phyloP scores from a whole-genome alignment of 2,329 filamentous ascomycete genomes.

The Dactylellina leptospora region DNA sequence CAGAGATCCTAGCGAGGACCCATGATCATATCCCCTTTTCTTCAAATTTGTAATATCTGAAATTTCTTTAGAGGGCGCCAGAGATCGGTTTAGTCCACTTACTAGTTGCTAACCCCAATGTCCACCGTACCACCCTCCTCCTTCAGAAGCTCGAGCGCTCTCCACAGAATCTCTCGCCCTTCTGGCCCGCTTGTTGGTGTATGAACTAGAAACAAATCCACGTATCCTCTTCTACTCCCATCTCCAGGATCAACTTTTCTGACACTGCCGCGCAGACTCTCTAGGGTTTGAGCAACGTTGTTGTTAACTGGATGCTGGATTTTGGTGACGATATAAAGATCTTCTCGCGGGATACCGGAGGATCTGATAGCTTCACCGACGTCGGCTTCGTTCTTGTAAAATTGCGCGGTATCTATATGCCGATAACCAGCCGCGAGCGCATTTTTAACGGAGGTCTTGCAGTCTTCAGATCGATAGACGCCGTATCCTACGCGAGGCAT shows the following conservation, averaged over 20 bases:
- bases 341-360: slow-evolving; percentile 67
- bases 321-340: slow-evolving; percentile 77
- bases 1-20: no score
- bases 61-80: not conserved
- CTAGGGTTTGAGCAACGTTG: slow-evolving; percentile 69
- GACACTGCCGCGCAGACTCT: slow-evolving; percentile 70
- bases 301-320: slow-evolving; percentile 66
- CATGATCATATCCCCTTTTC: no score
- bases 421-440: slow-evolving; percentile 70
- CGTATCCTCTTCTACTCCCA: slow-evolving; percentile 67
- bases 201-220: slow-evolving; percentile 77
- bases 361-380: slow-evolving; percentile 72
- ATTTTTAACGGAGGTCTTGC: slow-evolving; percentile 68
- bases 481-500: slow-evolving; percentile 77
- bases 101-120: slow-evolving; percentile 78
- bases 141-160: slow-evolving; percentile 70
- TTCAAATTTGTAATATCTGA: no score
- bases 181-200: slow-evolving; percentile 67
- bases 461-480: slow-evolving; percentile 71
- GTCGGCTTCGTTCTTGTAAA: slow-evolving; percentile 74
- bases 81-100: slow-evolving; percentile 15
- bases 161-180: slow-evolving; percentile 71
- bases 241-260: slow-evolving; percentile 65
- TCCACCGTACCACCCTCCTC: slow-evolving; percentile 69
- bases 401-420: slow-evolving; percentile 74